A percentile compares a stretch with the other conserved stretches of the same genome.
Evolutionary conservation across 192 early-diverging fungal genomes (phyloP).

Genomic region (Dissophora globulifera): DNA sequence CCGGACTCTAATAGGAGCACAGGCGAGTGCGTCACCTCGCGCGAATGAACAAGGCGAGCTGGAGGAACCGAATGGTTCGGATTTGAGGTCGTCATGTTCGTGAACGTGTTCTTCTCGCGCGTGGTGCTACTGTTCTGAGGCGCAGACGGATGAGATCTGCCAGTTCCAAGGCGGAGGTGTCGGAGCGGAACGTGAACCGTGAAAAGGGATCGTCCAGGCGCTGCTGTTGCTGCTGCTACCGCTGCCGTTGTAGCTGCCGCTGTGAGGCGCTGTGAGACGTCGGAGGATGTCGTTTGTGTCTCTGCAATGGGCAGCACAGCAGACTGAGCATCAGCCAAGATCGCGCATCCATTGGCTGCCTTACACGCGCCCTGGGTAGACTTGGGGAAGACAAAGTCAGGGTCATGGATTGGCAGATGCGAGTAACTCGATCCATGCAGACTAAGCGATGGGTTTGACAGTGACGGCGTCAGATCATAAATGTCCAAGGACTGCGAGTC

Average conservation of each 20-base stretch:
- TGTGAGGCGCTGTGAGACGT: no score
- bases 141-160: no score
- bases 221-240: no score
- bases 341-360: conserved; percentile 8
- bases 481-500: not conserved
- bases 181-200: no score
- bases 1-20: conserved; percentile 1
- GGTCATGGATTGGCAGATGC: conserved; percentile 15
- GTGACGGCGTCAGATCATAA: conserved; percentile 6
- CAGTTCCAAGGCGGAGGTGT: no score
- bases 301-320: no score
- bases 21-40: conserved; percentile 5
- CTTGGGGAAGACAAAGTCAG: conserved; percentile 17
- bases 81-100: not conserved
- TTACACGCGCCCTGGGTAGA: not conserved
- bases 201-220: no score
- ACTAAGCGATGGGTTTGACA: conserved; percentile 20
- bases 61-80: conserved; percentile 11
- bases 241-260: no score
- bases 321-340: no score
- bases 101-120: conserved; percentile 21
- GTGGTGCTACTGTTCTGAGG: no score
- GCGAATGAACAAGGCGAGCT: not conserved
- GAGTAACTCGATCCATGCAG: conserved; percentile 31
- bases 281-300: no score